Evolutionary conservation across 148 eudicot genomes (phyloP), one percentile per base, ranked within the genome.

Genomic region (Dysphania ambrosioides): DNA sequence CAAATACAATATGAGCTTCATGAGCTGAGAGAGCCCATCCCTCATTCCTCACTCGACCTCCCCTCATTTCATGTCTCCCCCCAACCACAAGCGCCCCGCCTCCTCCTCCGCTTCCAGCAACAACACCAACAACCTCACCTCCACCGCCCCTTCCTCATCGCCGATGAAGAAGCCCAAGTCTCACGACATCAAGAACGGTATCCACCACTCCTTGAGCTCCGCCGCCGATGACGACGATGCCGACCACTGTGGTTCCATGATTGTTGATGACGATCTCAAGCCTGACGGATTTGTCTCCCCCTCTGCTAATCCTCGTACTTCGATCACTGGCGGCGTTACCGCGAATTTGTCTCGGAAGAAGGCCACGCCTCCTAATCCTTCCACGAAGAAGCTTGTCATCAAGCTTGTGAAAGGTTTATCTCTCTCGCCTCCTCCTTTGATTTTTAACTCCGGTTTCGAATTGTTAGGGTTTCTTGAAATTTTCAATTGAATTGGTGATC

Each of bases 351-450:
- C 90, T 0, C 82, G 97, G 13, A 95, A 95, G 77, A 95, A 95
- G 90, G 99, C 99, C 3, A 84, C 88, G 3, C 91, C 92, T 11
- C 97, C 99, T 56, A 89, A 90, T 71, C 97, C 99, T 6, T 64
- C 83, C 6, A 62, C 90, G 0, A 95, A 95, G 77, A 90, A 95
- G 82, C 86, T 95, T 18, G 97, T 95, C 19, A 95, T 92, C 49
- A 95, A 90, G 90, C 86, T 88, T 62, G 23, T 78, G 30, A 95
- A 92, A 95, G 99, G 99, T 95, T 78, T 27, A 0, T 9, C 21
- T 10, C 15, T 18, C 23, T 30, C 30, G 40, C 30, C 24, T 51
- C 2, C 30, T n/a, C n/a, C n/a, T n/a, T 0, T 76, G 70, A 41
- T 9, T 13, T 0, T 31, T 51, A 0, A 34, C 40, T 51, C 35